phyloP scores from a whole-genome alignment of 768 basidiomycete species.

The Pleurotus salmoneostramineus region DNA sequence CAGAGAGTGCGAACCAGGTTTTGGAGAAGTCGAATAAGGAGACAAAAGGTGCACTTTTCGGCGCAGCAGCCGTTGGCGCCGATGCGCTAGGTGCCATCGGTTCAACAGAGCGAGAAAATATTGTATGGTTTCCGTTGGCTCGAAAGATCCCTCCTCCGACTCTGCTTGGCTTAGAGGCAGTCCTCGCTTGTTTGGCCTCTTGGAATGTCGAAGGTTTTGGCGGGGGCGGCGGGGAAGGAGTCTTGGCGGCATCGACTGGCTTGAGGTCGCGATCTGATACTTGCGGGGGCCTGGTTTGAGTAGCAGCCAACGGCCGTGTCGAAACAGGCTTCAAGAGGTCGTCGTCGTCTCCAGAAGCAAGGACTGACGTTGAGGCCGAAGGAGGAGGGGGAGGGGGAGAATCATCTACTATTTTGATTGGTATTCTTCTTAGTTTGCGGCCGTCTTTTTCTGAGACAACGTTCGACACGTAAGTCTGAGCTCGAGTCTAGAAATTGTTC shows the following conservation, averaged over 20 bases:
- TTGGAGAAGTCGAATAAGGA: no score
- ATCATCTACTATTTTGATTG: conserved; percentile 55
- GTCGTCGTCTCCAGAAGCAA: not conserved
- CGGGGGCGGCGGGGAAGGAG: conserved; percentile 5
- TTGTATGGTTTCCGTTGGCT: conserved; percentile 52
- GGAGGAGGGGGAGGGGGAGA: no score
- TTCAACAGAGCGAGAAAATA: conserved; percentile 47
- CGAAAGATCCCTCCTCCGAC: conserved; percentile 76
- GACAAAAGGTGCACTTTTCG: no score
- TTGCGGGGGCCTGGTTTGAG: conserved; percentile 1
- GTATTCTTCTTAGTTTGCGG: conserved; percentile 51
- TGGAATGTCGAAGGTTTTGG: conserved; percentile 40
- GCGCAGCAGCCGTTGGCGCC: no score
- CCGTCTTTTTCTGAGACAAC: not conserved
- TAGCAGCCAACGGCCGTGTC: not conserved
- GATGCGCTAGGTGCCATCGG: no score
- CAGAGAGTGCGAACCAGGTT: no score
- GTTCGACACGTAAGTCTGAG: conserved; percentile 14
- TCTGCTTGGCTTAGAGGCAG: conserved; percentile 35
- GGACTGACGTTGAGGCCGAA: conserved; percentile 1
- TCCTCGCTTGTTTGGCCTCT: conserved; percentile 56
- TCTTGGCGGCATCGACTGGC: no score
- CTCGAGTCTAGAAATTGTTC: conserved; percentile 5
- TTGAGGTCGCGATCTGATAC: no score
- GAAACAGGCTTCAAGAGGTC: conserved; percentile 6